Evolutionary conservation across 805 yeast species (phyloP), one percentile per base, ranked within the genome.

Genomic region (Ogataea kodamae): DNA sequence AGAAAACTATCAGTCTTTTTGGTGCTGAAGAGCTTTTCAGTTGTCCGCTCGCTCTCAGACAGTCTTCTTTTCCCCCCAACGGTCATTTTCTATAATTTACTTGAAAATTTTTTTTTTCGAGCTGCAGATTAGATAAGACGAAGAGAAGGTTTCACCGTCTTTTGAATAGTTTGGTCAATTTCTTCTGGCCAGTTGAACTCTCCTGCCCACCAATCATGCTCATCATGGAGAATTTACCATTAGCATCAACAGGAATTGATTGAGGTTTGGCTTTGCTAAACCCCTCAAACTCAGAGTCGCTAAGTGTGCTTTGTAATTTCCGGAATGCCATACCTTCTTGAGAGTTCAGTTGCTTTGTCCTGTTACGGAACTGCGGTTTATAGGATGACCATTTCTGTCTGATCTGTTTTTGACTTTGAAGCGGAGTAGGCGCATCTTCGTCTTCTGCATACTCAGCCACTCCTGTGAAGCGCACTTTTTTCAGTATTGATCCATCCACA

Each of bases 351-450:
- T 49, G 25, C 27, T 48, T 54, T 7, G 55, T 57, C 22, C 58
- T 45, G 40, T 49, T 57, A 14, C 60, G 42, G 28, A 58, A 56
- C 14, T 42, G 40, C 9, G 62, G 60, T 19, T 53, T 53, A 20
- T 57, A 57, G 2, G 54, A 47, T 6, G 59, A 54, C 55, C 62
- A 58, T 30, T 55, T 57, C 37, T 57, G 61, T 28, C 61, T 45
- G 39, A 60, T 40, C 30, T 61, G 64, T 30, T 61, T 61, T 30
- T 54, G 56, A 39, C 57, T 47, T 26, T 52, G 55, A 31, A 49
- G 52, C 5, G 64, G 59, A 3, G 75, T 61, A 1, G 79, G 79
- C 1, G 73, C 74, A 53, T 74, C 81, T 49, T 74, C 81, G 5
- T 66, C 73, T 20, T 67, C 74, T 2, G 66, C 48, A 36, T 71